Evolutionary conservation across 2,329 filamentous ascomycete genomes (phyloP).

Genomic region (Botrytis elliptica): DNA sequence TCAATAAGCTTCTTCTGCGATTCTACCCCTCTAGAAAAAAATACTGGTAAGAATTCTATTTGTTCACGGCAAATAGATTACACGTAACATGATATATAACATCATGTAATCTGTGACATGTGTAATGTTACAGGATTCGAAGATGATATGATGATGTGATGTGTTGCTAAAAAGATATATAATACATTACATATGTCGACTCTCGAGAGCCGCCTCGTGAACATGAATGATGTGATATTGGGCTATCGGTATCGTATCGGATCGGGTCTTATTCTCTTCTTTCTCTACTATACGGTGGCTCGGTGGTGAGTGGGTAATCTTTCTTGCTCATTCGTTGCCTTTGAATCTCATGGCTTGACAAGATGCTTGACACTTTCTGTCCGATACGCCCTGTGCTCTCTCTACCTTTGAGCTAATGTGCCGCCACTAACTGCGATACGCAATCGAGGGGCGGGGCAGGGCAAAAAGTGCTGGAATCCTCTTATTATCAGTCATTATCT

Average conservation of each 20-base stretch:
- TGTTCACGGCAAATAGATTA: neutral
- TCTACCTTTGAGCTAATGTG: neutral
- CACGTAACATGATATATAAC: neutral
- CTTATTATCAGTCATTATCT: neutral
- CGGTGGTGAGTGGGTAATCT: neutral
- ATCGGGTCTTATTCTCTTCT: neutral
- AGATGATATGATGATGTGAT: neutral
- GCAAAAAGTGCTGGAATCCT: neutral
- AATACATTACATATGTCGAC: neutral
- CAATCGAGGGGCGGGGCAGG: slow-evolving; percentile 13
- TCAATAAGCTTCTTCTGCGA: neutral
- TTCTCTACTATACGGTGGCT: slow-evolving; percentile 2
- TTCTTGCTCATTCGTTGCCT: neutral
- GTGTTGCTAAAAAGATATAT: neutral
- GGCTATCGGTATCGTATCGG: neutral
- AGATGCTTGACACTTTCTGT: neutral
- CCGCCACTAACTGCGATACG: slow-evolving; percentile 14
- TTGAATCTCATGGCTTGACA: slow-evolving; percentile 1
- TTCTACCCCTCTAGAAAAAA: neutral
- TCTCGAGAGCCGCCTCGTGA: neutral
- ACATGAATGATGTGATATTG: neutral
- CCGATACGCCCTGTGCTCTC: slow-evolving; percentile 17
- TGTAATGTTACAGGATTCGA: neutral
- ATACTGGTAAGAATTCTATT: slow-evolving; percentile 10
- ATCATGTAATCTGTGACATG: neutral